phyloP scores from a whole-genome alignment of 2,329 filamentous ascomycete genomes.

The Zasmidium angulare region DNA sequence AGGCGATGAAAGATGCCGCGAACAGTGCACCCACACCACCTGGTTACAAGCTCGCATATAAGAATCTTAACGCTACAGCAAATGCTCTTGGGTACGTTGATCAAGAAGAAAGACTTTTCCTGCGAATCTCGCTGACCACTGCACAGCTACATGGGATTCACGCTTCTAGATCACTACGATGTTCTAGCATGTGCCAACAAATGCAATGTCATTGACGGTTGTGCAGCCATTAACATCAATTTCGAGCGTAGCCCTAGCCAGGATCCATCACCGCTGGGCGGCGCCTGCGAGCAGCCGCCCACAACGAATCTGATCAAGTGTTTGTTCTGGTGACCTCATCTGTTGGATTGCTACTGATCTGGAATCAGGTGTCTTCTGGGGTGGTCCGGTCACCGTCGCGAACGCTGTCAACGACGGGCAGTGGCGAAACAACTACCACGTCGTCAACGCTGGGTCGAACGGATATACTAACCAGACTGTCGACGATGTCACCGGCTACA shows the following conservation, averaged over 20 bases:
- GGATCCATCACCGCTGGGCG: constrained; percentile 35
- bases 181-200: constrained; percentile 27
- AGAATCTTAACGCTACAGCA: constrained; percentile 3
- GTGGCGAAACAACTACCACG: constrained; percentile 18
- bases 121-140: neutral
- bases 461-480: constrained; percentile 2
- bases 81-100: neutral
- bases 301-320: constrained; percentile 2
- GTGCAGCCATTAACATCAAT: constrained; percentile 13
- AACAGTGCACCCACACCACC: constrained; percentile 2
- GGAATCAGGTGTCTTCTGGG: constrained; percentile 33
- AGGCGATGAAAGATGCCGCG: constrained; percentile 11
- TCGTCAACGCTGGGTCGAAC: constrained; percentile 26
- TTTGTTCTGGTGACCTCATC: neutral
- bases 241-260: constrained; percentile 17
- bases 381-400: constrained; percentile 23
- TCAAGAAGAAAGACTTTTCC: constrained; percentile 4
- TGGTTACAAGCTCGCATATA: constrained; percentile 12
- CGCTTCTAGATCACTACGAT: constrained; percentile 27
- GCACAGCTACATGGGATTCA: constrained; percentile 15
- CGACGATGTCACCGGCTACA: constrained; percentile 13
- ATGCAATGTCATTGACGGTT: constrained; percentile 19
- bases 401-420: constrained; percentile 31
- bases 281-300: constrained; percentile 8
- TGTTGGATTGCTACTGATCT: constrained; percentile 22